Evolutionary conservation across 305 asterid species (phyloP), one percentile per base, ranked within the genome.

Genomic region (Rubia peregrina): DNA sequence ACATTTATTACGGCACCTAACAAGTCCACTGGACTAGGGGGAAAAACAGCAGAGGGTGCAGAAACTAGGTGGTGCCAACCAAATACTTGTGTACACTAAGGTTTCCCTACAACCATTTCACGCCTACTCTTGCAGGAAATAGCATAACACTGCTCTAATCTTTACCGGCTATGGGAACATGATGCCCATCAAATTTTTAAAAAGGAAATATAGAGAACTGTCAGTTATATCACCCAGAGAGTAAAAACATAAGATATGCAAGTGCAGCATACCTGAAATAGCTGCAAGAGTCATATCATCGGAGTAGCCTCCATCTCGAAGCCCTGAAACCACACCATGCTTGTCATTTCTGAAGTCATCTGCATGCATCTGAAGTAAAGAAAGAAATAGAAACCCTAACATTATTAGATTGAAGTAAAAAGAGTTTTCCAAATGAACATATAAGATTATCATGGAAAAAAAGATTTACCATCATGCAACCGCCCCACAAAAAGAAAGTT

Each of bases 271-370:
- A 94, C 99, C 97, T 1, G 99, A 85, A 75, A 94, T 89, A 83
- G 99, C 89, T 49, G 99, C 99, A 82, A 94, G 99, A 70, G 99
- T 94, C 99, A 94, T 94, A 85, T 94, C 99, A 82, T 94, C 99
- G 57, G 99, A 94, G 82, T 94, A 94, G 73, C 99, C 99, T 73
- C 99, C 99, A 84, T 94, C 89, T 71, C 83, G 95, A 76, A 94
- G 99, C 75, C 82, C 80, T 68, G 99, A 85, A 79, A 94, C 93
- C 30, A 94, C 84, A 71, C 90, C 89, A 79, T 89, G 95, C 69
- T 83, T 85, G 64, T 94, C 83, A 62, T 74, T 94, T 84, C 99
- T 89, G 79, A 94, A 91, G 83, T 94, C 98, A 89, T 94, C 96
- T 73, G 98, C 97, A 85, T 89, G 98, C 99, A 94, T 94, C 99